phyloP scores from a whole-genome alignment of 2,329 filamentous ascomycete genomes.

The Hysterium pulicare region DNA sequence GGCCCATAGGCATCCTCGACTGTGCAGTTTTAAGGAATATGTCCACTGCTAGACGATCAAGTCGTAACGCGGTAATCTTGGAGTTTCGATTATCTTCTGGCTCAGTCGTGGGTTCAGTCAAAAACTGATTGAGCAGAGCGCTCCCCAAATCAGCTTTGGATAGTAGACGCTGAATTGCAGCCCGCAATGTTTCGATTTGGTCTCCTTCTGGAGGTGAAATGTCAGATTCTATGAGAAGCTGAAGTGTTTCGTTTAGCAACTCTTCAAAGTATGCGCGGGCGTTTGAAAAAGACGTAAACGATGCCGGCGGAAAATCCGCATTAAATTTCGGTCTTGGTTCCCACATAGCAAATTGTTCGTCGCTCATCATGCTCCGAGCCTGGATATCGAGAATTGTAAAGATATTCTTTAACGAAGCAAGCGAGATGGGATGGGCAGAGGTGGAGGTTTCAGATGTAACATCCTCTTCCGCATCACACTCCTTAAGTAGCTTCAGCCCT shows the following conservation, averaged over 20 bases:
- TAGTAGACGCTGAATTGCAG: constrained; percentile 3
- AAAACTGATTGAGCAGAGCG: constrained; percentile 9
- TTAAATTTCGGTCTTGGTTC: constrained; percentile 18
- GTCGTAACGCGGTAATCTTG: constrained; percentile 10
- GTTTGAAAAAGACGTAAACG: constrained; percentile 3
- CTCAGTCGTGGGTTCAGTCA: constrained; percentile 4
- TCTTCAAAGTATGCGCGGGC: constrained; percentile 20
- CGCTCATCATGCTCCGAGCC: constrained; percentile 25
- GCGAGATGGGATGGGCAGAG: constrained; percentile 18
- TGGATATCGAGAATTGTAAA: constrained; percentile 30
- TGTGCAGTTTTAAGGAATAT: constrained; percentile 8
- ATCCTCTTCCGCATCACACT: constrained; percentile 19
- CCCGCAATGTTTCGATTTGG: neutral
- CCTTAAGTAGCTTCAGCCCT: constrained; percentile 27
- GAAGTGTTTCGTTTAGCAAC: constrained; percentile 21
- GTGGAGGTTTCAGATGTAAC: neutral
- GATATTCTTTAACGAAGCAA: constrained; percentile 26
- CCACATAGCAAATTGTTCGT: constrained; percentile 17
- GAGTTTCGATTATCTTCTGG: neutral
- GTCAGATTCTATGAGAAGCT: constrained; percentile 20
- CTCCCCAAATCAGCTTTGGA: constrained; percentile 6
- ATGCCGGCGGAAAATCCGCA: constrained; percentile 1
- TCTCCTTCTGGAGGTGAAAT: constrained; percentile 3
- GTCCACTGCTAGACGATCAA: constrained; percentile 10
- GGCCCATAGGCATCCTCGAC: too few relatives aligned